Conservation (phyloP, 1,139 yeast species). For the Taiozyma onychis region DNA sequence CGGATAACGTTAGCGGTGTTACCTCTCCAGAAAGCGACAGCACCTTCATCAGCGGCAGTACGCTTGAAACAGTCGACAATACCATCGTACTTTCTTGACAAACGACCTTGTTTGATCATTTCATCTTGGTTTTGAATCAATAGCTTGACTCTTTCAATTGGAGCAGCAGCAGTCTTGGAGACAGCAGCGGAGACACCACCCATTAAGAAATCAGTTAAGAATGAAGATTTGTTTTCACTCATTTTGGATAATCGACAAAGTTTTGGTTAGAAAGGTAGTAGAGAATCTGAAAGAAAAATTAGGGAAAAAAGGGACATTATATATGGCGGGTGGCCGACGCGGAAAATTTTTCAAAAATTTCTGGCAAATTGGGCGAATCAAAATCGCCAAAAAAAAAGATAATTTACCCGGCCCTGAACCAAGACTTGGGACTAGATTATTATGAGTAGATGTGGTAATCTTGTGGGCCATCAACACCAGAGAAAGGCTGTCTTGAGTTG, state of each 20-base stretch:
- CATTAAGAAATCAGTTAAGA: constrained; percentile 60
- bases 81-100: constrained; percentile 60
- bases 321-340: not conserved
- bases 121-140: constrained; percentile 80
- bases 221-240: constrained; percentile 27
- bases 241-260: constrained; percentile 8
- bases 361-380: not conserved
- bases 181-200: constrained; percentile 86
- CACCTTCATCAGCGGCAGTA: constrained; percentile 69
- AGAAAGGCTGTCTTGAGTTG: not conserved
- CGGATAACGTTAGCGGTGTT: constrained; percentile 81
- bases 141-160: constrained; percentile 77
- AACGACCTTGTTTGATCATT: constrained; percentile 79
- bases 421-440: not conserved
- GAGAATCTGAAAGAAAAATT: not conserved
- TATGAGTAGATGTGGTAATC: not conserved
- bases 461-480: not conserved
- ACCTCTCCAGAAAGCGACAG: constrained; percentile 75
- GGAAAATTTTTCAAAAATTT: not conserved
- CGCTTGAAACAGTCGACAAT: constrained; percentile 68
- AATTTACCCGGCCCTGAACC: not conserved
- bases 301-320: not conserved
- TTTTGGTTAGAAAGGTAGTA: constrained; percentile 2
- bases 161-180: constrained; percentile 82
- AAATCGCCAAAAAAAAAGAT: not conserved